Conservation (phyloP, 2,329 filamentous ascomycete genomes). For the Phialophora tarda region DNA sequence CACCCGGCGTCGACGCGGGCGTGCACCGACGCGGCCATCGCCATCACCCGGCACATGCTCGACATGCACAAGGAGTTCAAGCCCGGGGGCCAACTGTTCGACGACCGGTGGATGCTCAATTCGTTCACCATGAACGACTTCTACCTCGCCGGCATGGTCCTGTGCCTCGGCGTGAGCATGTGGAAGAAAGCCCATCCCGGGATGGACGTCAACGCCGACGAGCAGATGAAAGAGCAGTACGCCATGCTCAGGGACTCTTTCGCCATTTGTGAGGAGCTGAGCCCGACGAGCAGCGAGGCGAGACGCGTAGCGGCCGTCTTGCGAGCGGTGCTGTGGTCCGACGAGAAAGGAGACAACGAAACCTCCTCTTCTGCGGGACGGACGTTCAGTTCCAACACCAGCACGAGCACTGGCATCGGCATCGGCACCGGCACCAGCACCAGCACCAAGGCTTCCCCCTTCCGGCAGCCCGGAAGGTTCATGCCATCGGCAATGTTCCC, state of each 20-base stretch:
- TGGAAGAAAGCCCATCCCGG: constrained; percentile 32
- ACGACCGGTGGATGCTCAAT: constrained; percentile 63
- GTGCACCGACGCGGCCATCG: constrained; percentile 56
- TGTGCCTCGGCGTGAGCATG: constrained; percentile 55
- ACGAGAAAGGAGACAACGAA: constrained; percentile 3
- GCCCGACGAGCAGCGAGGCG: constrained; percentile 34
- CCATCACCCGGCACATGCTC: constrained; percentile 57
- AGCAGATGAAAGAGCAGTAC: constrained; percentile 27
- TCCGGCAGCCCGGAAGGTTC: constrained; percentile 6
- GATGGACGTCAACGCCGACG: constrained; percentile 30
- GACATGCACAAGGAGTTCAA: constrained; percentile 58
- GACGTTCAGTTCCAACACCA: background rate
- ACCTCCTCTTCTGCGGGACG: background rate
- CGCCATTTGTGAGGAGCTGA: constrained; percentile 37
- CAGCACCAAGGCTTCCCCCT: background rate
- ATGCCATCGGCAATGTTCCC: constrained; percentile 19
- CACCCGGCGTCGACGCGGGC: constrained; percentile 51
- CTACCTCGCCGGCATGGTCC: constrained; percentile 64
- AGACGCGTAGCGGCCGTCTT: constrained; percentile 37
- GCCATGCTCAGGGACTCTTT: constrained; percentile 30
- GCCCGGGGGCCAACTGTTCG: constrained; percentile 60
- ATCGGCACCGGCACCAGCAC: background rate
- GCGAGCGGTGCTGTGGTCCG: constrained; percentile 21
- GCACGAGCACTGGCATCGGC: background rate
- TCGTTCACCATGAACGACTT: constrained; percentile 66